These are phyloP conservation scores for Skeletonema costatum DNA, from an alignment of 108 stramenopile genomes.

Conservation along the genomic window DNA sequence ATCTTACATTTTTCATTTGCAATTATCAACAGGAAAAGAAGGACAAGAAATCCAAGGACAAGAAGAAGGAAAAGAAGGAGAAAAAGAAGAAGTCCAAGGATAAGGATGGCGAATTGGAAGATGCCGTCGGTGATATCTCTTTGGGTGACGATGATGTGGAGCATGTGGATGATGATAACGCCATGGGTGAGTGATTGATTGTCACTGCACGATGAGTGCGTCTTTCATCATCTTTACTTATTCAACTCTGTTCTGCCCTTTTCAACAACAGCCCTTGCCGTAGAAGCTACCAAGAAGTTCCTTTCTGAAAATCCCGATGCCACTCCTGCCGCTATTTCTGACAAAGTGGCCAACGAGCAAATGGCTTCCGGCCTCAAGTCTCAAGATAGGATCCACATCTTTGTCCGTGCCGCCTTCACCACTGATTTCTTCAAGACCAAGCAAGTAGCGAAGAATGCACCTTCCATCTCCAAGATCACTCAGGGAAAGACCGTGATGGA, in stretches of 20 bases:
- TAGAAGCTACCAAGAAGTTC: constrained; percentile 78
- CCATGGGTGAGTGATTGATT: constrained; percentile 60
- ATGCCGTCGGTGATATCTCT: constrained; percentile 35
- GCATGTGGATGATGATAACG: constrained; percentile 77
- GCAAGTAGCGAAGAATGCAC: constrained; percentile 72
- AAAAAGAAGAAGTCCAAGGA: constrained; percentile 57
- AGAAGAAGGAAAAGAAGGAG: constrained; percentile 60
- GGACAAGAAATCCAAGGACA: constrained; percentile 71
- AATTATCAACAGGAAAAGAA: constrained; percentile 60
- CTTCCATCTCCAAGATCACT: constrained; percentile 62
- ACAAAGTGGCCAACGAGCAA: constrained; percentile 88
- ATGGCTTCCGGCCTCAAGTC: constrained; percentile 94
- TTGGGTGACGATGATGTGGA: constrained; percentile 58
- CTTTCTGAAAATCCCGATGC: constrained; percentile 77
- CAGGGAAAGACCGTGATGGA: constrained; percentile 79
- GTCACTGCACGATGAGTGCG: neutral
- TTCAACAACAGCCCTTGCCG: constrained; percentile 60
- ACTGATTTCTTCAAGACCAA: constrained; percentile 85
- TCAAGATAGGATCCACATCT: constrained; percentile 87
- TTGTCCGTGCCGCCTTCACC: constrained; percentile 76
- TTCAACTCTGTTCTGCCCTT: neutral
- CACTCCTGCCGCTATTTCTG: constrained; percentile 61
- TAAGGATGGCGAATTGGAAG: constrained; percentile 68
- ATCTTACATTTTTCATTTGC: neutral
- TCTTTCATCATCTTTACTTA: neutral